These are phyloP conservation scores for Myxozyma geophila DNA, from an alignment of 805 yeast species.

Conservation along the genomic window DNA sequence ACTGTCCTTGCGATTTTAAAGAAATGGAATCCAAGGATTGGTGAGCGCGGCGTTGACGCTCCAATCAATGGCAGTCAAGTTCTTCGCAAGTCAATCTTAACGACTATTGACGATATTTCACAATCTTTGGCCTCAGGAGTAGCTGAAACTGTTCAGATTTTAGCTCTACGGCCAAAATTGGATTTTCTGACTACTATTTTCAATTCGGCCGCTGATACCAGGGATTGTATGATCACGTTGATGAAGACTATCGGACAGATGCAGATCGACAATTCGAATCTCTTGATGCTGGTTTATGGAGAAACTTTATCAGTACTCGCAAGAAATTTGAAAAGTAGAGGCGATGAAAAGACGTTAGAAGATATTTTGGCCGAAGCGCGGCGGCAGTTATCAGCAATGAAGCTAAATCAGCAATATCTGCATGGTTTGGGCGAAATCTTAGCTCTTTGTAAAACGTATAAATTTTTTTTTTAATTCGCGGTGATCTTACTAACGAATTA, in stretches of 20 bases:
- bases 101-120: not conserved
- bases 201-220: slow-evolving; percentile 2
- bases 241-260: slow-evolving; percentile 3
- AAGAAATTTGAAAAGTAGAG: not conserved
- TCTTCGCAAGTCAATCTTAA: not conserved
- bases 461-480: not conserved
- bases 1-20: slow-evolving; percentile 13
- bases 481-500: not conserved
- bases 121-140: not conserved
- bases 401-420: slow-evolving; percentile 1
- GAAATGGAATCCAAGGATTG: slow-evolving; percentile 2
- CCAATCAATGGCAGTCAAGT: slow-evolving; percentile 19
- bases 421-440: slow-evolving; percentile 18
- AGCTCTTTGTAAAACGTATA: slow-evolving; percentile 33
- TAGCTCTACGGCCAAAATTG: slow-evolving; percentile 8
- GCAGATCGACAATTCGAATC: not conserved
- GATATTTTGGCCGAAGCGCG: not conserved
- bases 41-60: not conserved
- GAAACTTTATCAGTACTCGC: slow-evolving; percentile 13
- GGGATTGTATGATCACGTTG: not conserved
- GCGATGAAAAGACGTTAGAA: not conserved
- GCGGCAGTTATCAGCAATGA: not conserved
- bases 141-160: not conserved
- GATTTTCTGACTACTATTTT: slow-evolving; percentile 15
- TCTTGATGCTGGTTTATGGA: slow-evolving; percentile 11